Base-by-base conservation (phyloP, 1,284 basidiomycete species). In the Ustilago shanxiensis region DNA sequence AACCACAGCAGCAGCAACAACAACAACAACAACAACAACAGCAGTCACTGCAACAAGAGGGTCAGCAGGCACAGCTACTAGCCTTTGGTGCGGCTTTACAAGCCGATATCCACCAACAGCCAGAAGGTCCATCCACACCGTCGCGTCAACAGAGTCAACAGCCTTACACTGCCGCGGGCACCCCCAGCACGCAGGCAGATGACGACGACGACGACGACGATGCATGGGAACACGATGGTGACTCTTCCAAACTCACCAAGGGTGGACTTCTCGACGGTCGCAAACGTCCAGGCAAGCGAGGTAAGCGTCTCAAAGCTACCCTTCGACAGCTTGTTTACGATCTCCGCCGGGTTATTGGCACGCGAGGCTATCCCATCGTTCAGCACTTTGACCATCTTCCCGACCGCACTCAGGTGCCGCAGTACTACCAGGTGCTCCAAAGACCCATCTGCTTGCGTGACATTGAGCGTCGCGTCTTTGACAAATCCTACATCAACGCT, bases 401-500 rank as follows among this genome's bases (percentile, higher is more conserved):
- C 11, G 67, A 78, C 31, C 72, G 65, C 11, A 39, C 51, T n/a
- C 70, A 84, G 37, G 75, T 77, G 39, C 84, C 84, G 1, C 79
- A 85, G 49, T 86, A 86, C 76, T 86, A 86, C 60, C 77, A 81
- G 49, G 65, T 83, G 13, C 79, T 86, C 45, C 60, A 63, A 26
- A 61, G 63, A 26, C 84, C 84, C 16, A 73, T 85, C 52, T 75
- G 71, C 28, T 47, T 86, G n/a, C 56, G 60, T 0, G 77, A 81
- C 52, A 83, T 86, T 28, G 78, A 84, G 28, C 66, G 64, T n/a
- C 60, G 71, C 28, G 71, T 82, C 26, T 65, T 60, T n/a, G 57
- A 64, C 18, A 84, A 81, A 45, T 60, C 39, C 41, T 86, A 85
- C 71, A 72, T 79, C 58, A 84, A 80, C 41, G 73, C 82, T 0